Base-by-base conservation (phyloP, 2,329 filamentous ascomycete species). In the Pleomassaria siparia region DNA sequence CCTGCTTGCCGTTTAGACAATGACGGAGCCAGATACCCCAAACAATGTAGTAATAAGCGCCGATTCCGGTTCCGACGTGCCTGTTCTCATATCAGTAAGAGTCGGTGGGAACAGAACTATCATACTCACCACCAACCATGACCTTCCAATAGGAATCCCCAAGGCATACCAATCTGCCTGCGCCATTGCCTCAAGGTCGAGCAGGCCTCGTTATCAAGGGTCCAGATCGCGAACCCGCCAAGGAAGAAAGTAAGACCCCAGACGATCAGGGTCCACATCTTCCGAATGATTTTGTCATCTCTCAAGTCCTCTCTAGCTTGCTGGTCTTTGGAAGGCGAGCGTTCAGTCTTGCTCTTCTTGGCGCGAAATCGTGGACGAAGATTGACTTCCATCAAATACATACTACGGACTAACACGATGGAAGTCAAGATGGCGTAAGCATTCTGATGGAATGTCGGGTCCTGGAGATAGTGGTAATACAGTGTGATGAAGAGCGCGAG, bases 21-120 rank as follows among this genome's bases (percentile, higher is more conserved):
- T 87, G 84, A 32, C 88, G 82, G 15, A 94, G 77, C 86, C 88
- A 92, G 21, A 91, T 84, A 12, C 88, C 86, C 89, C 89, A 95
- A 12, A 84, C 76, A 57, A 95, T 89, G 66, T 92, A 90, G 64
- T 86, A 87, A 69, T 95, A 95, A 13, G 89, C 89, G 66, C 89
- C 89, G 28, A 86, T 76, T 11, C 89, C 89, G 0, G 89, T 94
- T 79, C 92, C 85, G 29, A 92, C 63, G 72, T 92, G 89, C 87
- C 86, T 80, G 44, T 2, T 18, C 4, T 18, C 13, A 22, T 16
- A 36, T 37, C 43, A 37, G 40, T 48, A 37, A 13, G 15, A 21
- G 6, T 37, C 4, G 10, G 4, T 37, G 11, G 24, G n/a, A 37
- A 13, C 3, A 3, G 13, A n/a, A 10, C 6, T 20, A 37, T 10